Percentiles rank a stretch among this genome's conserved stretches.
These are phyloP conservation scores for Aureobasidium sp. DNA, from an alignment of 2,329 filamentous ascomycete genomes.

Conservation along the genomic window DNA sequence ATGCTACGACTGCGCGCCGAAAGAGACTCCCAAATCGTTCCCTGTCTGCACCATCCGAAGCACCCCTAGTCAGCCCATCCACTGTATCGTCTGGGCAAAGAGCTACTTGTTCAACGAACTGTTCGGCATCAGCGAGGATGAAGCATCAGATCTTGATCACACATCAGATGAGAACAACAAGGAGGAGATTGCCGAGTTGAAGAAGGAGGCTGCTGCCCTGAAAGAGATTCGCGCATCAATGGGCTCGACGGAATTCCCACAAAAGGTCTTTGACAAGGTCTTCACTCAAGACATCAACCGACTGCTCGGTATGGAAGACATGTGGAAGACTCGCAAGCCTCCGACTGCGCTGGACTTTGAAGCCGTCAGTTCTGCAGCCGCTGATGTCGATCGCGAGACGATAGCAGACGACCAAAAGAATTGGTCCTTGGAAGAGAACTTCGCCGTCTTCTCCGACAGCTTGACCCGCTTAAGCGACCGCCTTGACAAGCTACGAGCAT, in stretches of 20 bases:
- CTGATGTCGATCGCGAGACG: constrained; percentile 21
- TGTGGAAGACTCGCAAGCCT: constrained; percentile 81
- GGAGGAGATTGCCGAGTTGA: constrained; percentile 80
- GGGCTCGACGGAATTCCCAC: constrained; percentile 67
- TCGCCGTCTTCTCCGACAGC: constrained; percentile 80
- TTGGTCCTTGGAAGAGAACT: constrained; percentile 80
- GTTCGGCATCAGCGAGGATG: constrained; percentile 85
- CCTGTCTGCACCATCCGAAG: constrained; percentile 96
- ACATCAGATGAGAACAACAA: constrained; percentile 76
- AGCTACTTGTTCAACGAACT: constrained; percentile 93
- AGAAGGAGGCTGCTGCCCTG: constrained; percentile 73
- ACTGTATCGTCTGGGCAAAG: constrained; percentile 98
- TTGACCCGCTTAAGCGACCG: constrained; percentile 69
- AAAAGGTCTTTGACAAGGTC: constrained; percentile 85
- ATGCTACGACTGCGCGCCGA: constrained; percentile 91
- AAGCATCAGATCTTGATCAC: constrained; percentile 69
- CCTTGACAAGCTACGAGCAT: constrained; percentile 56
- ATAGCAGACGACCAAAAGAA: constrained; percentile 58
- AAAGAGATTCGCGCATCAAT: constrained; percentile 76
- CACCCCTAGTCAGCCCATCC: constrained; percentile 91
- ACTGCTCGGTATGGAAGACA: constrained; percentile 79
- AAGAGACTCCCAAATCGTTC: constrained; percentile 85
- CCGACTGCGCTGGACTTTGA: constrained; percentile 69
- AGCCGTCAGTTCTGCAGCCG: constrained; percentile 36
- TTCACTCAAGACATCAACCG: constrained; percentile 79